These are phyloP conservation scores for Thraustochytrium striatum DNA, from an alignment of 352 stramenopile genomes.

Conservation along the genomic window DNA sequence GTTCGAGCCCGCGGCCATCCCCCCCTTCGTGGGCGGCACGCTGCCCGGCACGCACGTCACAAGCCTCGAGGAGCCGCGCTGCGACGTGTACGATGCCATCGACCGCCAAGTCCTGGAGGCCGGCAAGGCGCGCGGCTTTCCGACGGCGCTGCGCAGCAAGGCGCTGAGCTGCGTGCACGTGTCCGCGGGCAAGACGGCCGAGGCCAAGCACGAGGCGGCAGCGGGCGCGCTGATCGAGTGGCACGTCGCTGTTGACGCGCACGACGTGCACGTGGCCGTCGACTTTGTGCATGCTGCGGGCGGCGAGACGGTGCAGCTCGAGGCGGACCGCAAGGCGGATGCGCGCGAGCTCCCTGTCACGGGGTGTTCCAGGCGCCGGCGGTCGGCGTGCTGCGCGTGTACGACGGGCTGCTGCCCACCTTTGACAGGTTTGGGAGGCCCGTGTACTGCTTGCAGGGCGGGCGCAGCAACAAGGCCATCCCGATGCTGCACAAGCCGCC, in stretches of 20 bases:
- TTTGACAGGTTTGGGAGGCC: constrained; percentile 24
- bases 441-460: constrained; percentile 8
- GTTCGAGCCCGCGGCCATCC: neutral
- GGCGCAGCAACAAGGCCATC: constrained; percentile 12
- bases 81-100: neutral
- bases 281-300: neutral
- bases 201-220: neutral
- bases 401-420: constrained; percentile 2
- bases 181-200: neutral
- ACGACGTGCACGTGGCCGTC: neutral
- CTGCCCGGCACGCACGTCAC: constrained; percentile 10
- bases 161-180: neutral
- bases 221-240: constrained; percentile 21
- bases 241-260: constrained; percentile 7
- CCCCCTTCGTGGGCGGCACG: constrained; percentile 25
- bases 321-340: neutral
- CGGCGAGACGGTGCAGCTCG: neutral
- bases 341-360: neutral
- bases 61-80: neutral
- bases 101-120: neutral
- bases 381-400: neutral
- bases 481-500: neutral
- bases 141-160: neutral
- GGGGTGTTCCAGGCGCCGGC: neutral
- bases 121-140: neutral